Percentiles rank a stretch among this genome's conserved stretches.
Evolutionary conservation across 1,139 yeast genomes (phyloP).

Genomic region (Blastobotrys proliferans): DNA sequence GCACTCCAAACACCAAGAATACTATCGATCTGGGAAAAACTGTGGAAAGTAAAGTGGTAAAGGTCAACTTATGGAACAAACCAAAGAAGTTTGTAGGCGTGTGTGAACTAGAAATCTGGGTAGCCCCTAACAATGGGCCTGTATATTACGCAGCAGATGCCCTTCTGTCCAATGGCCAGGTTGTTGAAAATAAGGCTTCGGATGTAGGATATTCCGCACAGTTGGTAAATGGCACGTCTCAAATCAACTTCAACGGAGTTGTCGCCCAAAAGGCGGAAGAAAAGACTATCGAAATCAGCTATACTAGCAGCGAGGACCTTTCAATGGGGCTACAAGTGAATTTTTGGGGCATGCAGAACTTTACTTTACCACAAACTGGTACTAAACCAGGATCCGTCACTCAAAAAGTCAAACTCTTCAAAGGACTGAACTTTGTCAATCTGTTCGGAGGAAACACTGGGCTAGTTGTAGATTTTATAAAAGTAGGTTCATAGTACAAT

Average conservation of each 20-base stretch:
- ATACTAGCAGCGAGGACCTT: background rate
- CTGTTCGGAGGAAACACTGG: too few species aligned
- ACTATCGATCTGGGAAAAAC: background rate
- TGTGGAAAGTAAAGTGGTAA: background rate
- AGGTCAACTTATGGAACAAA: background rate
- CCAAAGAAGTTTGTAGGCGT: background rate
- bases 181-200: background rate
- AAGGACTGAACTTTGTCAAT: too few species aligned
- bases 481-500: too few species aligned
- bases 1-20: background rate
- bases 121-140: constrained; percentile 1
- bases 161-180: background rate
- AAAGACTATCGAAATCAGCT: background rate
- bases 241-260: background rate
- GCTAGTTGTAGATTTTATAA: too few species aligned
- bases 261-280: background rate
- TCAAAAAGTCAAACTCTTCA: too few species aligned
- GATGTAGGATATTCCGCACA: background rate
- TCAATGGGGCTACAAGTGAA: too few species aligned
- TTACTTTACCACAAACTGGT: too few species aligned
- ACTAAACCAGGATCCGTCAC: too few species aligned
- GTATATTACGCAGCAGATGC: background rate
- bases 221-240: background rate
- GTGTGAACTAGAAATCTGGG: constrained; percentile 4
- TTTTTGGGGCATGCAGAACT: too few species aligned